Base-by-base conservation (phyloP, 1,139 yeast genomes). In the Kurtzmaniella natalensis region DNA sequence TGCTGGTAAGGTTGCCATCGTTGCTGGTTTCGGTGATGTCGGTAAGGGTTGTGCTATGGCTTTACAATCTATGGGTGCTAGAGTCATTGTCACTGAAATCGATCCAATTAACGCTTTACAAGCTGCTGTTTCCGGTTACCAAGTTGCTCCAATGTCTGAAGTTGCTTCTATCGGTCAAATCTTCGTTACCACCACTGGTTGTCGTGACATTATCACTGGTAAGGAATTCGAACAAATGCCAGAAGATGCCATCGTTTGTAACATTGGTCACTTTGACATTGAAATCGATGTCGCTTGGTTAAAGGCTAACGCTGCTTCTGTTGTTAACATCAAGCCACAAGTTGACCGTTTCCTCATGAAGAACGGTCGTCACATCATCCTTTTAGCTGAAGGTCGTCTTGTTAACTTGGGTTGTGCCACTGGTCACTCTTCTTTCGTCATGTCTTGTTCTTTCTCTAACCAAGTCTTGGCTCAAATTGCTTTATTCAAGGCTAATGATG, bases 1-100 rank as follows among this genome's bases (percentile, higher is more conserved):
- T 63, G 98, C 97, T 51, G 99, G 99, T 76, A 92, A 92, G 77
- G 94, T 88, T 59, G 95, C 97, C 47, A 94, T 92, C 54, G 98
- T 92, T 57, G 97, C 97, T 46, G 99, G 99, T 70, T 92, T 81
- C 77, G 99, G 99, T 81, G 99, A 92, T 66, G 99, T 92, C 59
- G 99, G 99, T 76, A 92, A 92, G 78, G 99, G 99, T 70, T 92
- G 98, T 78, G 97, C 96, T 63, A 84, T 89, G 86, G 96, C 99
- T 53, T 81, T 94, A 59, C 86, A 89, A 73, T 92, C 95, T 61
- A 89, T 92, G 97, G 99, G 99, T 75, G 96, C 99, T 49, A 86
- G 97, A 70, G 99, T 92, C 55, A 78, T 94, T 51, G 86, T 92
- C 59, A 84, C 98, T 52, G 99, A 92, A 77, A 78, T 92, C 57